Evolutionary conservation across 75 land plant genomes (phyloP).

Genomic region (Cunninghamia lanceolata): DNA sequence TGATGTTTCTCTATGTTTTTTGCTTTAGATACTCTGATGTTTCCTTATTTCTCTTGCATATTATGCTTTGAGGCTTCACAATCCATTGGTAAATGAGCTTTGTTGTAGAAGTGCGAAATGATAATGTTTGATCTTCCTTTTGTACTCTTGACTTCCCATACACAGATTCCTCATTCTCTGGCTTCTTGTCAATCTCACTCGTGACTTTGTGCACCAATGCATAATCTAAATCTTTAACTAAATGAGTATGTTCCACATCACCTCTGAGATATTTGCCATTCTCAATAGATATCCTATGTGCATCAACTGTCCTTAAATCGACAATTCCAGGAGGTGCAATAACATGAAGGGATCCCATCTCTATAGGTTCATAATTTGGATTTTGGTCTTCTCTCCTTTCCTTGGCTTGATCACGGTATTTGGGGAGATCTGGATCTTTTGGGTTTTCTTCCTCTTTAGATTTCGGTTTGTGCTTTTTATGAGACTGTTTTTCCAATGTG

Average conservation of each 20-base stretch:
- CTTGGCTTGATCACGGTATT: constrained; percentile 94
- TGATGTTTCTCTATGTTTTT: too few species aligned
- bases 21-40: too few species aligned
- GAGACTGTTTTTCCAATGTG: too few species aligned
- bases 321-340: constrained; percentile 98
- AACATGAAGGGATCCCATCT: constrained; percentile 87
- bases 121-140: constrained; percentile 73
- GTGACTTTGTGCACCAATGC: constrained; percentile 90
- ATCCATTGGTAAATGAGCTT: constrained; percentile 86
- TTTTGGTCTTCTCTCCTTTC: constrained; percentile 98
- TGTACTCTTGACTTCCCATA: constrained; percentile 56
- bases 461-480: too few species aligned
- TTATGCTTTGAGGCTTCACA: constrained; percentile 71
- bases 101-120: constrained; percentile 80
- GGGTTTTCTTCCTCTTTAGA: constrained; percentile 89
- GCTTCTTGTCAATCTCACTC: constrained; percentile 93
- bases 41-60: too few species aligned
- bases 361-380: constrained; percentile 95
- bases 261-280: constrained; percentile 99
- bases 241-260: constrained; percentile 97
- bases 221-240: constrained; percentile 98
- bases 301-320: constrained; percentile 61
- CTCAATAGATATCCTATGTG: constrained; percentile 91
- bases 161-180: constrained; percentile 63
- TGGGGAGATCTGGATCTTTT: constrained; percentile 75